Evolutionary conservation across 768 basidiomycete genomes (phyloP), one percentile per base, ranked within the genome.

Genomic region (Tylopilus rubrobrunneus): DNA sequence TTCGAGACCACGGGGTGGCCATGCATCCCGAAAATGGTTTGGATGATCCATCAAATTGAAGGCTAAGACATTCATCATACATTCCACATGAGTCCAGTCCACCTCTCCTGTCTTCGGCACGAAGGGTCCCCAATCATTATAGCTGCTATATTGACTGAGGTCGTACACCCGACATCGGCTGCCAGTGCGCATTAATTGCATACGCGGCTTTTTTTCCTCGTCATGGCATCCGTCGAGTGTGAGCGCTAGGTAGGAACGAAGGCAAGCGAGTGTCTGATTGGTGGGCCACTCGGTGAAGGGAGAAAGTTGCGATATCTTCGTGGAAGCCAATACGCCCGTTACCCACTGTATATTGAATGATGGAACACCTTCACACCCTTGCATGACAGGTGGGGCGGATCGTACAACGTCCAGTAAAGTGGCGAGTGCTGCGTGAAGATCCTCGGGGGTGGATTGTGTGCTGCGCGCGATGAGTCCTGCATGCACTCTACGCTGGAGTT

Each of bases 21-120:
- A 64, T 27, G 73, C 69, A 29, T 72, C 59, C 17, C 64, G 62
- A 65, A 71, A 73, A 12, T 64, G 60, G 12, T 53, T 63, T 5
- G 75, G 70, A 11, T 76, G 66, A 40, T 85, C 82, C 15, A 73
- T 71, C 21, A 84, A 62, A 61, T 87, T 86, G 60, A 72, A 68
- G 49, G 72, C 57, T 14, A 84, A 66, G 19, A 85, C 81, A 49
- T 77, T 79, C 55, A 81, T 70, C 41, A 89, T 72, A 56, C 79
- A 74, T 59, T 86, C 79, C 40, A 86, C 62, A 57, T 88, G 85
- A 40, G 75, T 68, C 87, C 87, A 89, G 60, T 86, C 78, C 51
- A 82, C 78, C 14, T 62, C 45, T 29, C 74, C 72, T 17, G 72
- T 65, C 27, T 63, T 49, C 25, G 69, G 55, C 31, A 56, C 36